A percentile compares a stretch with the other conserved stretches of the same genome.
phyloP scores from a whole-genome alignment of 148 eudicot species.

The Heliosperma pusillum region DNA sequence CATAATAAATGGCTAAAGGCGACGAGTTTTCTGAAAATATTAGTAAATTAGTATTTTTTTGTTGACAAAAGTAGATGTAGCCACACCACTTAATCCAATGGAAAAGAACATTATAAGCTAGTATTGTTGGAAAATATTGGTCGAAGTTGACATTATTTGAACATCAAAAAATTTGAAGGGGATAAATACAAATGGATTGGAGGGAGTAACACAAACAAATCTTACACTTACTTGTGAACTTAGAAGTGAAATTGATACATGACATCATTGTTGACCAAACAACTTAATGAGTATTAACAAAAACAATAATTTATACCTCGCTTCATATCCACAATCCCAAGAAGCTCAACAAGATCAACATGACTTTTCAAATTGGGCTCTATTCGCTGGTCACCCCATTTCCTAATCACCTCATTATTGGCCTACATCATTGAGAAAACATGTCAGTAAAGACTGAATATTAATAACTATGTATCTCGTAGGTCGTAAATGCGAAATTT shows the following conservation, averaged over 20 bases:
- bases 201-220: neutral
- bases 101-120: too few relatives aligned
- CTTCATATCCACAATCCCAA: constrained; percentile 79
- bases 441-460: neutral
- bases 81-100: neutral
- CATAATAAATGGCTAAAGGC: neutral
- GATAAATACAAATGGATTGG: neutral
- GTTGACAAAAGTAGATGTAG: neutral
- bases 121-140: neutral
- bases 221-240: too few relatives aligned
- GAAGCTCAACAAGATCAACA: constrained; percentile 88
- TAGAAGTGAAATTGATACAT: neutral
- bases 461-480: neutral
- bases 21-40: neutral
- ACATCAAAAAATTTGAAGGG: neutral
- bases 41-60: neutral
- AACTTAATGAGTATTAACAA: neutral
- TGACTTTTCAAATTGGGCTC: constrained; percentile 74
- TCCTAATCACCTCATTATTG: constrained; percentile 57
- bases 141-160: neutral
- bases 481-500: neutral
- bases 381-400: constrained; percentile 66
- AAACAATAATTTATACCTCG: constrained; percentile 43
- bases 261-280: neutral
- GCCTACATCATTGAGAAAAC: constrained; percentile 37